phyloP scores from a whole-genome alignment of 768 basidiomycete genomes.

The Rhizopogon roseolus region DNA sequence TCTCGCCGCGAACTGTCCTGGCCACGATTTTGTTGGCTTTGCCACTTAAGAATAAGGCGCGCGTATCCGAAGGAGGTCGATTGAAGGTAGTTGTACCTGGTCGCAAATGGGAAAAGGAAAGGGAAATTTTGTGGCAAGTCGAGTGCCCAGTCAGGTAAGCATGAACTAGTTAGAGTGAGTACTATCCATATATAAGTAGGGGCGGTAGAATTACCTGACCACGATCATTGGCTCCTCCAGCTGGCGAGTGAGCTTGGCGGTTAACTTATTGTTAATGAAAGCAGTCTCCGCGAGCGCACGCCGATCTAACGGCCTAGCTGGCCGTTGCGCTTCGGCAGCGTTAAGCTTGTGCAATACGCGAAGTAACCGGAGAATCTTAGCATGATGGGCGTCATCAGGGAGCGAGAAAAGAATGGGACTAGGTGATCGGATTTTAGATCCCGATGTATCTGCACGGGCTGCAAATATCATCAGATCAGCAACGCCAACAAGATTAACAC shows the following conservation, averaged over 20 bases:
- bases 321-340: conserved; percentile 63
- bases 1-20: conserved; percentile 81
- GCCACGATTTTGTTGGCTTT: conserved; percentile 76
- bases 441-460: conserved; percentile 31
- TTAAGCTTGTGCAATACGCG: conserved; percentile 85
- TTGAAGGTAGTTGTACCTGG: conserved; percentile 94
- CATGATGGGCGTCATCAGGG: conserved; percentile 77
- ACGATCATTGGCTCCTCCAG: conserved; percentile 99
- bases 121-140: conserved; percentile 96
- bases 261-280: conserved; percentile 97
- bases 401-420: conserved; percentile 72
- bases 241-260: conserved; percentile 95
- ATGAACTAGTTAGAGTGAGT: conserved; percentile 53
- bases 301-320: conserved; percentile 40
- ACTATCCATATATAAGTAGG: not conserved
- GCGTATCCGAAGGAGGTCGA: conserved; percentile 98
- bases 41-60: conserved; percentile 91
- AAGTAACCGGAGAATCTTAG: conserved; percentile 87
- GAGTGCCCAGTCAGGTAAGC: conserved; percentile 95
- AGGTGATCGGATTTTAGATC: conserved; percentile 52
- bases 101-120: conserved; percentile 98
- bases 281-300: conserved; percentile 70
- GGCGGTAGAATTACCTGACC: conserved; percentile 61
- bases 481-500: not conserved
- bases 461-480: conserved; percentile 4